phyloP scores from a whole-genome alignment of 2,329 filamentous ascomycete genomes.

The Penicillium sp. region DNA sequence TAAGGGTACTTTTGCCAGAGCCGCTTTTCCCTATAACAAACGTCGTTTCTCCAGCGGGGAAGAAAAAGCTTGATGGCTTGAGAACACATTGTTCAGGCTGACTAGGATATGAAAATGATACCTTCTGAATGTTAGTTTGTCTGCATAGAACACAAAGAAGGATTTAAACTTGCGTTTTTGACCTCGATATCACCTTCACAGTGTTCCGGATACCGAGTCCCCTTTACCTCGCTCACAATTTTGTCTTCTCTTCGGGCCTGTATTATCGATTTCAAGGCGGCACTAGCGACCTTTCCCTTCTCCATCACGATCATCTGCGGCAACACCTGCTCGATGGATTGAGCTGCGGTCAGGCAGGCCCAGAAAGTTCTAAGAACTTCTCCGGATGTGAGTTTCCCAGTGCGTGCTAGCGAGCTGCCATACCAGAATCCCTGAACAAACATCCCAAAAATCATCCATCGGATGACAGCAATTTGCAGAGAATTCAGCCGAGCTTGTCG shows the following conservation, averaged over 20 bases:
- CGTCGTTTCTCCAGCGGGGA: slow-evolving; percentile 68
- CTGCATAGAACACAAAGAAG: neutral
- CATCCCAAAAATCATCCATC: slow-evolving; percentile 71
- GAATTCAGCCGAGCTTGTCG: slow-evolving; percentile 68
- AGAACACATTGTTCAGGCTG: slow-evolving; percentile 62
- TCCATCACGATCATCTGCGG: slow-evolving; percentile 74
- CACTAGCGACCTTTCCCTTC: slow-evolving; percentile 74
- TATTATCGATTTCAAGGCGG: slow-evolving; percentile 56
- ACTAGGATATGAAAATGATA: slow-evolving; percentile 79
- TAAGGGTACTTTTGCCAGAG: slow-evolving; percentile 87
- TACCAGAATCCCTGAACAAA: slow-evolving; percentile 93
- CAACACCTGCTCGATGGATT: slow-evolving; percentile 70
- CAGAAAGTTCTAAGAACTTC: slow-evolving; percentile 82
- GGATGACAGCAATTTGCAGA: slow-evolving; percentile 69
- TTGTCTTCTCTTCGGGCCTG: slow-evolving; percentile 22
- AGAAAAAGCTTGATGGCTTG: slow-evolving; percentile 62
- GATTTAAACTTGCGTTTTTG: slow-evolving; percentile 53
- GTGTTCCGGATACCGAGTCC: slow-evolving; percentile 30
- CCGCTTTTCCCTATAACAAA: slow-evolving; percentile 86
- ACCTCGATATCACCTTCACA: slow-evolving; percentile 70
- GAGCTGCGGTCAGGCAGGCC: slow-evolving; percentile 71
- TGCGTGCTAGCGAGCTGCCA: slow-evolving; percentile 66
- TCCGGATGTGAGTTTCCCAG: slow-evolving; percentile 59
- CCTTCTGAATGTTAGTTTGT: slow-evolving; percentile 45
- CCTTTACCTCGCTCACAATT: slow-evolving; percentile 28